Base-by-base conservation (phyloP, 2,329 filamentous ascomycete species). In the Cordyceps javanica region DNA sequence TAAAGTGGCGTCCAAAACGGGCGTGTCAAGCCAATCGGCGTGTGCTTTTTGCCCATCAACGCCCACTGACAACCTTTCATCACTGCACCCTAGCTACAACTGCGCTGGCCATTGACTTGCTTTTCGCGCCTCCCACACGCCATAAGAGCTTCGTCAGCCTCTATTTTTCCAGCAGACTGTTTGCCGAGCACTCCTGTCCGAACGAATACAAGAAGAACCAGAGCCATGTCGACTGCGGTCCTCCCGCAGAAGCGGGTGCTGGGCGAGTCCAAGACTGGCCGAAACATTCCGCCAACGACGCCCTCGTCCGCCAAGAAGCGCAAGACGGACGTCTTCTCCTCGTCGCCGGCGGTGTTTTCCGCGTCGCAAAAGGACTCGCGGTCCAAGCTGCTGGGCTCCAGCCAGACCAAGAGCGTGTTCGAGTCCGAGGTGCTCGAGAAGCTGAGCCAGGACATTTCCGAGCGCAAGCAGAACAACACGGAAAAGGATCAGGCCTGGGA, bases 401-500 rank as follows among this genome's bases (percentile, higher is more conserved):
- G 82, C 64, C 90, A 92, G 72, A 83, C 83, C 16, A 97, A 96
- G 76, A 96, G 91, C 70, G 83, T 88, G 57, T 99, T 99, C 70
- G 94, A 97, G 73, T 87, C 89, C 59, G 91, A 97, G 69, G 90
- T 96, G 2, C 80, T 99, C 61, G 93, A 97, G 79, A 96, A 96
- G 77, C 83, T 99, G 73, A 94, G 91, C 61, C 93, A 97, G 73
- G 91, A 97, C 69, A 92, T 97, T 61, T 87, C 83, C 25, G 89
- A 87, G 21, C 78, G 95, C 64, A 96, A 92, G 77, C 81, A 90
- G 66, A 90, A 82, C 72, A 97, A 95, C 72, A 81, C 89, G 2
- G 94, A 99, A 69, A 95, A 87, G 71, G 93, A 97, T 70, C 94
- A 99, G 72, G 82, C 90, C 69, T 99, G 94, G 95, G 86, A 88